Percentiles rank a stretch among this genome's conserved stretches.
phyloP scores from a whole-genome alignment of 2,329 filamentous ascomycete genomes.

The Byssothecium circinans region DNA sequence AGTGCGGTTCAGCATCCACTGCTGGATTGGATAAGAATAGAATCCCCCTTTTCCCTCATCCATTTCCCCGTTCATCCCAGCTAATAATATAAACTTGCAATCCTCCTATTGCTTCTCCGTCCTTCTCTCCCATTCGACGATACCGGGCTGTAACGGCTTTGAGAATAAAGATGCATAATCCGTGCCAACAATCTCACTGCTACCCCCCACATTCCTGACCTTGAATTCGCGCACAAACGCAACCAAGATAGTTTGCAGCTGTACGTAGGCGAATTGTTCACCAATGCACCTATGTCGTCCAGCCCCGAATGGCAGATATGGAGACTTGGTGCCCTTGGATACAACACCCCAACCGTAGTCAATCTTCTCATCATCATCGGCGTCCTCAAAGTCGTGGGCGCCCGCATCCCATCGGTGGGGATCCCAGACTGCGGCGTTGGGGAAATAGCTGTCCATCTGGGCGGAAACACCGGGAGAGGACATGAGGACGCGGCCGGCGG shows the following conservation, averaged over 20 bases:
- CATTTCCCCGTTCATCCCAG: neutral
- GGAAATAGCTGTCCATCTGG: slow-evolving; percentile 73
- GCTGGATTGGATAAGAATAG: neutral
- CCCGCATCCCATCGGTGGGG: slow-evolving; percentile 85
- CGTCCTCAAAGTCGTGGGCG: slow-evolving; percentile 50
- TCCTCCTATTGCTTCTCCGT: slow-evolving; percentile 29
- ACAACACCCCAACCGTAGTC: slow-evolving; percentile 95
- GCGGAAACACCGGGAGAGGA: slow-evolving; percentile 83
- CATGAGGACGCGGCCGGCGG: slow-evolving; percentile 77
- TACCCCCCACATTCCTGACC: slow-evolving; percentile 74
- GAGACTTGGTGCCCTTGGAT: slow-evolving; percentile 84
- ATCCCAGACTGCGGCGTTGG: slow-evolving; percentile 80
- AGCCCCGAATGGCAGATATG: slow-evolving; percentile 92
- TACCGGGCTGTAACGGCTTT: slow-evolving; percentile 48
- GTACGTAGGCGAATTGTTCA: slow-evolving; percentile 93
- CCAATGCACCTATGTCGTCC: slow-evolving; percentile 93
- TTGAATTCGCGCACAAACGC: slow-evolving; percentile 78
- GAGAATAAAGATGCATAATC: slow-evolving; percentile 62
- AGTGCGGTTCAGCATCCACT: neutral
- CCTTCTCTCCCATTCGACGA: slow-evolving; percentile 75
- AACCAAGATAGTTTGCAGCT: slow-evolving; percentile 82
- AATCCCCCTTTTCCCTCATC: neutral
- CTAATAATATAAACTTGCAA: neutral
- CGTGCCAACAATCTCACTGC: slow-evolving; percentile 66
- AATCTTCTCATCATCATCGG: slow-evolving; percentile 71